phyloP scores from a whole-genome alignment of 2,329 filamentous ascomycete species.

The Bimuria novae-zelandiae region DNA sequence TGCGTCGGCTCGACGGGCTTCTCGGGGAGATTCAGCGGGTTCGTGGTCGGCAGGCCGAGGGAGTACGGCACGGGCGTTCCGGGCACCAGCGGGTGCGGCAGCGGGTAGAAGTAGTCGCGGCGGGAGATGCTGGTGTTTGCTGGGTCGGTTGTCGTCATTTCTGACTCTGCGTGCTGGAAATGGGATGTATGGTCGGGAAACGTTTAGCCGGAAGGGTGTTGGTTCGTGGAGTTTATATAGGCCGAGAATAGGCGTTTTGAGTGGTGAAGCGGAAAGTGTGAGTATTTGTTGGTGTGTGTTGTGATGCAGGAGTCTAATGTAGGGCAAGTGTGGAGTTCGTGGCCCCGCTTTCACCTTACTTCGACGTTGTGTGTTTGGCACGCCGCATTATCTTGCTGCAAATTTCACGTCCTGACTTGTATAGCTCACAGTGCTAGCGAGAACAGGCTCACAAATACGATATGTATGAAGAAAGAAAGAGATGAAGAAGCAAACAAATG shows the following conservation, averaged over 20 bases:
- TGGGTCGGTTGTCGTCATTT: constrained; percentile 4
- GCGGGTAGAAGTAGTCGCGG: constrained; percentile 64
- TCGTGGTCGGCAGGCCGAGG: constrained; percentile 25
- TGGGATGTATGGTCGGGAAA: no score
- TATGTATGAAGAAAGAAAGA: no score
- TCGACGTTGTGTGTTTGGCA: not conserved
- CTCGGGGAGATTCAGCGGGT: constrained; percentile 29
- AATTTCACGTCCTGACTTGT: no score
- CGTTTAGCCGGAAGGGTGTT: not conserved
- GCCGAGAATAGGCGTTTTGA: not conserved
- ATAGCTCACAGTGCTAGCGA: no score
- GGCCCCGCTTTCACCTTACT: not conserved
- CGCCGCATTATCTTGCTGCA: no score
- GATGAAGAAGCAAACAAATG: no score
- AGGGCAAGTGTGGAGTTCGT: not conserved
- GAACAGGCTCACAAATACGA: no score
- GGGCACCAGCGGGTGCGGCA: constrained; percentile 45
- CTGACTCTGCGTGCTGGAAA: no score
- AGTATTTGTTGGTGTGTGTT: not conserved
- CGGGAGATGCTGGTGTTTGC: constrained; percentile 54
- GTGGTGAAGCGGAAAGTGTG: not conserved
- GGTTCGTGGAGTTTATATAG: not conserved
- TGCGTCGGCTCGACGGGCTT: constrained; percentile 60
- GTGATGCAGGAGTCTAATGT: not conserved
- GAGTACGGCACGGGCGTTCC: constrained; percentile 36